Conservation (phyloP, 2,329 filamentous ascomycete genomes). For the Didymella lethalis region DNA sequence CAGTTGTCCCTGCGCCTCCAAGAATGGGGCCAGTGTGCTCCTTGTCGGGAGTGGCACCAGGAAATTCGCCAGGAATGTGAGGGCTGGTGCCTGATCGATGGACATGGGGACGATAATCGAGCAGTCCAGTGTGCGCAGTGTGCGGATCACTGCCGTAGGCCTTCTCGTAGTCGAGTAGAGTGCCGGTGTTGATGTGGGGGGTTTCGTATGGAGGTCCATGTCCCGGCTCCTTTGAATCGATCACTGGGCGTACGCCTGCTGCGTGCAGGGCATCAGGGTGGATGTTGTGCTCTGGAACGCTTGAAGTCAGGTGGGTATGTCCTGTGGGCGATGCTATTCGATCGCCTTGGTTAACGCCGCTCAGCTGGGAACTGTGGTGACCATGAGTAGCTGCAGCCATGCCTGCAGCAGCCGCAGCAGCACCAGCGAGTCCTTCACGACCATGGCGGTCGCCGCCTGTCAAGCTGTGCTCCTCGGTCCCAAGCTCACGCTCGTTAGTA, state of each 20-base stretch:
- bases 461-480: constrained; percentile 32
- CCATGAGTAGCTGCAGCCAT: constrained; percentile 8
- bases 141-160: constrained; percentile 18
- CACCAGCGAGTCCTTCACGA: constrained; percentile 41
- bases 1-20: constrained; percentile 9
- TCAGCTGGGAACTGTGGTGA: not conserved
- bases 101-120: constrained; percentile 31
- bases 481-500: constrained; percentile 23
- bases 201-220: constrained; percentile 17
- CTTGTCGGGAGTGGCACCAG: constrained; percentile 41
- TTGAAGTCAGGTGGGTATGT: constrained; percentile 13
- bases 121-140: constrained; percentile 14
- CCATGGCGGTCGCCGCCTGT: constrained; percentile 29
- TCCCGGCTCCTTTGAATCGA: constrained; percentile 1
- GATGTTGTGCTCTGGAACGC: constrained; percentile 17
- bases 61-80: constrained; percentile 47
- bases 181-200: constrained; percentile 16
- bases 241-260: constrained; percentile 11
- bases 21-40: constrained; percentile 39
- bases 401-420: constrained; percentile 32
- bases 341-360: not conserved
- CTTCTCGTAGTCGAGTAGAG: constrained; percentile 19
- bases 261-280: constrained; percentile 20
- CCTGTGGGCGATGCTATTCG: constrained; percentile 11
- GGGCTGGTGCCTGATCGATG: constrained; percentile 45